A percentile compares a stretch with the other conserved stretches of the same genome.
Conservation (phyloP, 768 basidiomycete species). For the Boletales sp. region DNA sequence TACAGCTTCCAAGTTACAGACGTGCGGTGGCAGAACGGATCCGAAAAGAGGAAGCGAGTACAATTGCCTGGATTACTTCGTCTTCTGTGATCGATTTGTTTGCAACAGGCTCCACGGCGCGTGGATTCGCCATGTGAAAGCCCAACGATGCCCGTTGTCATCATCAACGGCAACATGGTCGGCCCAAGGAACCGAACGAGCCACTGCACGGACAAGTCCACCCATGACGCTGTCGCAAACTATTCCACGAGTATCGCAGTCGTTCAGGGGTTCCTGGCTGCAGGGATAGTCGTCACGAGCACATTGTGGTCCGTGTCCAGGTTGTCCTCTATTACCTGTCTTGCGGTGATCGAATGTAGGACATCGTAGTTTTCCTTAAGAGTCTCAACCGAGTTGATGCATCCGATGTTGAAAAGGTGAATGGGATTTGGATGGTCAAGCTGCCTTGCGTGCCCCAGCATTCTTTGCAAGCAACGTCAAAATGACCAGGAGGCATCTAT, state of each 20-base stretch:
- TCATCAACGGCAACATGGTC: constrained; percentile 53
- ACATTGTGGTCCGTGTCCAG: constrained; percentile 14
- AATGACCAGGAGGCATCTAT: constrained; percentile 36
- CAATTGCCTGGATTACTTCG: no score
- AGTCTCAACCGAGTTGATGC: constrained; percentile 28
- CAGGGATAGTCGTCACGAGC: constrained; percentile 16
- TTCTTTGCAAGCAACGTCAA: constrained; percentile 46
- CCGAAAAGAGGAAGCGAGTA: no score
- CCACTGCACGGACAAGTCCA: constrained; percentile 20
- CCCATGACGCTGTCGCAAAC: constrained; percentile 27
- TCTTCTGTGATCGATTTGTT: no score
- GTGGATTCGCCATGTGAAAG: constrained; percentile 57
- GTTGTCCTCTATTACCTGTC: constrained; percentile 30
- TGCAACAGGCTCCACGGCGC: constrained; percentile 24
- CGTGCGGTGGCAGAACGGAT: no score
- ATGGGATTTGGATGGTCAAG: constrained; percentile 23
- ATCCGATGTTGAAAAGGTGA: background rate
- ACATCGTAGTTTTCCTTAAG: constrained; percentile 31
- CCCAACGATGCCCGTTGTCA: constrained; percentile 61
- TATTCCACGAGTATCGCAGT: constrained; percentile 20
- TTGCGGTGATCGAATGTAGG: constrained; percentile 26
- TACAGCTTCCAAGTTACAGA: no score
- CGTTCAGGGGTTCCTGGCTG: constrained; percentile 22
- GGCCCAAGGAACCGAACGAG: constrained; percentile 50
- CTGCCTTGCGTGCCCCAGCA: constrained; percentile 46